Evolutionary conservation across 1,284 basidiomycete species (phyloP).

Genomic region (Fomitopsis palustris): DNA sequence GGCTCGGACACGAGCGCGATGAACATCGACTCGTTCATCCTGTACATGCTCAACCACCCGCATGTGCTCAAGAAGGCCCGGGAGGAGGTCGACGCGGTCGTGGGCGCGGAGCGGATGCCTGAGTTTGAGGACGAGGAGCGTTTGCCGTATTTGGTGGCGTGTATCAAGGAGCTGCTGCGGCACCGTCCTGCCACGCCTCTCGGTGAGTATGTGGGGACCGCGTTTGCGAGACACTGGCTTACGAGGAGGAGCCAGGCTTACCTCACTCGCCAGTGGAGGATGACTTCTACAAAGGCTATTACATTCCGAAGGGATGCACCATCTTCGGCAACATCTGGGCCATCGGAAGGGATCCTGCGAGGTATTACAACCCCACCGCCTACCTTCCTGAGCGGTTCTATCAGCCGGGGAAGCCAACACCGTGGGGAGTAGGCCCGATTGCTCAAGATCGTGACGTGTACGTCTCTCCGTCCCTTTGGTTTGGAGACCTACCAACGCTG

Average conservation of each 20-base stretch:
- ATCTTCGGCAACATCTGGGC: conserved; percentile 16
- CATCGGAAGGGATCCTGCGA: conserved; percentile 7
- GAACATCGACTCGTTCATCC: conserved; percentile 24
- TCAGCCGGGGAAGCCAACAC: conserved; percentile 14
- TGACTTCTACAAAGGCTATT: conserved; percentile 20
- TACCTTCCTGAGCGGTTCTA: conserved; percentile 24
- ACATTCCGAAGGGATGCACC: conserved; percentile 21
- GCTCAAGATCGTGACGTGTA: conserved; percentile 22
- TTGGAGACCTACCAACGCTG: not conserved
- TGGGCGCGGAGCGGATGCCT: conserved; percentile 27
- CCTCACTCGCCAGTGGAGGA: conserved; percentile 14
- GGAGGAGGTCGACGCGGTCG: conserved; percentile 33
- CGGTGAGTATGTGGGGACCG: conserved; percentile 9
- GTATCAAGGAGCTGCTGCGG: conserved; percentile 28
- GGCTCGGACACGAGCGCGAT: conserved; percentile 28
- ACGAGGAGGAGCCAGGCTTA: conserved; percentile 7
- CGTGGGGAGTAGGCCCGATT: conserved; percentile 26
- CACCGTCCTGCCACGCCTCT: conserved; percentile 19
- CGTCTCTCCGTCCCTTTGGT: not conserved
- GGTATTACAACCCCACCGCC: conserved; percentile 15
- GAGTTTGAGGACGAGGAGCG: conserved; percentile 22
- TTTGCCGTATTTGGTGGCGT: conserved; percentile 27
- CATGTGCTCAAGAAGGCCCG: conserved; percentile 30
- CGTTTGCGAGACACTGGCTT: not conserved
- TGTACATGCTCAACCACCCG: conserved; percentile 29